Evolutionary conservation across 2,329 filamentous ascomycete species (phyloP).

Genomic region (Monosporascus cannonballus): DNA sequence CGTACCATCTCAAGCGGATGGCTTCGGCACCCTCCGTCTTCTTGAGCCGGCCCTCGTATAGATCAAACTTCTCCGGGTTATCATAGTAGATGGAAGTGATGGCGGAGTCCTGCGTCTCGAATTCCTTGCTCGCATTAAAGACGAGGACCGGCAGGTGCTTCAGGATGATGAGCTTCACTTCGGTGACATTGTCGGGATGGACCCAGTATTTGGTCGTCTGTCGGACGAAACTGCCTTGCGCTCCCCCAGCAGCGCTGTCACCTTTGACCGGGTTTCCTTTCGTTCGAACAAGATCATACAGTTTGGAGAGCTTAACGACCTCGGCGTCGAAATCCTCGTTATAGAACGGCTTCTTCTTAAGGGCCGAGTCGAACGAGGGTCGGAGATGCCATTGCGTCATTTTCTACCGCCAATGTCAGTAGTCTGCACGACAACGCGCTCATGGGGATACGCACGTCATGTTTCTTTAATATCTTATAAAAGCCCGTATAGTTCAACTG

Average conservation of each 20-base stretch:
- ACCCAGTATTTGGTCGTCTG: slow-evolving; percentile 99
- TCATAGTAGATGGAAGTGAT: slow-evolving; percentile 99
- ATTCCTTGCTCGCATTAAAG: slow-evolving; percentile 96
- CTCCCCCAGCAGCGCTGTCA: slow-evolving; percentile 83
- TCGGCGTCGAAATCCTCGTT: slow-evolving; percentile 98
- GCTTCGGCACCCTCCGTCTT: slow-evolving; percentile 98
- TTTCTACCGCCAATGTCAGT: slow-evolving; percentile 55
- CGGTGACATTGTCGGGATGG: slow-evolving; percentile 95
- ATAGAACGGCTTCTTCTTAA: slow-evolving; percentile 97
- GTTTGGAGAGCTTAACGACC: slow-evolving; percentile 86
- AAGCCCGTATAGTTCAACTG: slow-evolving; percentile 98
- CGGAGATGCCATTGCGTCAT: slow-evolving; percentile 87
- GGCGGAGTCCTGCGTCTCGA: slow-evolving; percentile 81
- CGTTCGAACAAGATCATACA: slow-evolving; percentile 92
- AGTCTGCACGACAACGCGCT: background rate
- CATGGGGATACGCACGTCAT: slow-evolving; percentile 61
- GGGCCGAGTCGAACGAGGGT: slow-evolving; percentile 88
- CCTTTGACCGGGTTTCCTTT: slow-evolving; percentile 88
- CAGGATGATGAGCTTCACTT: slow-evolving; percentile 93
- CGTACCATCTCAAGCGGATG: slow-evolving; percentile 94
- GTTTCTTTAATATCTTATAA: slow-evolving; percentile 99
- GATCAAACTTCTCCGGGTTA: slow-evolving; percentile 86
- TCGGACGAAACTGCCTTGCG: slow-evolving; percentile 90
- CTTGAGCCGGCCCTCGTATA: slow-evolving; percentile 90
- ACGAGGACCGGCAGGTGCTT: slow-evolving; percentile 97